Percentiles rank a stretch among this genome's conserved stretches.
These are phyloP conservation scores for Auriculariales sp. DNA, from an alignment of 768 basidiomycete species.

Conservation along the genomic window DNA sequence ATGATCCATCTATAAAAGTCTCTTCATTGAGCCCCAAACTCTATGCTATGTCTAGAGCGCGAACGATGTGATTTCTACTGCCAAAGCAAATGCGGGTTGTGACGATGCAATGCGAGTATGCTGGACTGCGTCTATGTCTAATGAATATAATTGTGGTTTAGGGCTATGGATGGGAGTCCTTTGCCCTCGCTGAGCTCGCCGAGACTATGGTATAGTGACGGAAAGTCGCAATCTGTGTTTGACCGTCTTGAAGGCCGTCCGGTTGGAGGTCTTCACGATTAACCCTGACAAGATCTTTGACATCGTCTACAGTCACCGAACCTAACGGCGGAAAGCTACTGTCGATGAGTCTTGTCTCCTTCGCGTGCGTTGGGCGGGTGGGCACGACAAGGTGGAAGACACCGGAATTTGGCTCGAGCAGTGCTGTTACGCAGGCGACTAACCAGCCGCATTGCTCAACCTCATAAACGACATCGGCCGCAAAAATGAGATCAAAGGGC, in stretches of 20 bases:
- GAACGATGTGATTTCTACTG: too few relatives aligned
- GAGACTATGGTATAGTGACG: neutral
- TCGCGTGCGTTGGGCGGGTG: constrained; percentile 44
- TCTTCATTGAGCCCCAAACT: too few relatives aligned
- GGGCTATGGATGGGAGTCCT: neutral
- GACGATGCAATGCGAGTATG: neutral
- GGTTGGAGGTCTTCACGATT: neutral
- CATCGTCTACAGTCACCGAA: neutral
- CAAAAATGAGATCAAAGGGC: constrained; percentile 35
- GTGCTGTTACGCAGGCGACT: constrained; percentile 22
- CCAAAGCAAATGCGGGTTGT: too few relatives aligned
- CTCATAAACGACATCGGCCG: constrained; percentile 44
- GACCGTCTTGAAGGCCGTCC: neutral
- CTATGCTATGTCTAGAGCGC: too few relatives aligned
- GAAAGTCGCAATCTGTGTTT: neutral
- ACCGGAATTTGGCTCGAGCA: constrained; percentile 18
- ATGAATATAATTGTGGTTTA: neutral
- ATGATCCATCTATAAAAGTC: too few relatives aligned
- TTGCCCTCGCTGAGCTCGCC: neutral
- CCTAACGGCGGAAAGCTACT: constrained; percentile 30
- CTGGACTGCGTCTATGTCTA: neutral
- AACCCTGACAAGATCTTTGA: neutral
- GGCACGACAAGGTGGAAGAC: constrained; percentile 69
- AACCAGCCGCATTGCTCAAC: constrained; percentile 33
- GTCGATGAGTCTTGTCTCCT: constrained; percentile 47